Evolutionary conservation across 257 asterid species (phyloP).

Genomic region (Solanum bulbocastanum): DNA sequence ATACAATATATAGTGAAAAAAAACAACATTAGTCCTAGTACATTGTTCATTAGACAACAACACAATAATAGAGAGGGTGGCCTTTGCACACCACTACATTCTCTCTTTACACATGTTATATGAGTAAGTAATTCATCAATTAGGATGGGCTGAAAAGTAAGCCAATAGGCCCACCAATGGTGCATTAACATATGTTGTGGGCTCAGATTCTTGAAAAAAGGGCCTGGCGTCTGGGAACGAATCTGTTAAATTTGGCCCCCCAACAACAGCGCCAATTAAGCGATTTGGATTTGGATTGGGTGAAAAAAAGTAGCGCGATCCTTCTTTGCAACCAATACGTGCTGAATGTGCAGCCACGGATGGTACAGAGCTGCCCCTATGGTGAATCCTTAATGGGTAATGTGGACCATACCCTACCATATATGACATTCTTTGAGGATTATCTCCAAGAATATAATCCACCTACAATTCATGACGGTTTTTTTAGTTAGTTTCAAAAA

Average conservation of each 20-base stretch:
- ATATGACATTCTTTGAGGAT: slow-evolving; percentile 74
- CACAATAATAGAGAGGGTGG: slow-evolving; percentile 43
- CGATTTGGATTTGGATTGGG: slow-evolving; percentile 65
- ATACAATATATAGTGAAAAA: not conserved
- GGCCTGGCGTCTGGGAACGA: slow-evolving; percentile 70
- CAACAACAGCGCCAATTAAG: slow-evolving; percentile 68
- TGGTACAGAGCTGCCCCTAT: slow-evolving; percentile 66
- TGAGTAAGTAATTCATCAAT: not conserved
- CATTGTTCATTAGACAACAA: not conserved
- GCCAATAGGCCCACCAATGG: slow-evolving; percentile 73
- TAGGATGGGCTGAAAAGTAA: slow-evolving; percentile 57
- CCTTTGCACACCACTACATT: slow-evolving; percentile 63
- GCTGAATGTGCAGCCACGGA: slow-evolving; percentile 46
- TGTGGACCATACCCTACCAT: slow-evolving; percentile 80
- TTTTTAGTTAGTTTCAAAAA: not conserved
- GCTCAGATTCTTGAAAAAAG: slow-evolving; percentile 68
- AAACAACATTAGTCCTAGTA: not conserved
- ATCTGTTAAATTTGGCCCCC: slow-evolving; percentile 65
- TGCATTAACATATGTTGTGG: slow-evolving; percentile 77
- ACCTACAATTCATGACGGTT: slow-evolving; percentile 20
- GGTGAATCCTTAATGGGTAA: slow-evolving; percentile 71
- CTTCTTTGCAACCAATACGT: slow-evolving; percentile 54
- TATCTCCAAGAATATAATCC: slow-evolving; percentile 81
- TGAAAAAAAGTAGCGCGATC: slow-evolving; percentile 43
- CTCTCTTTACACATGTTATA: not conserved